Evolutionary conservation across 371 early-diverging fungal genomes (phyloP).

Genomic region (Saksenaea oblongispora): DNA sequence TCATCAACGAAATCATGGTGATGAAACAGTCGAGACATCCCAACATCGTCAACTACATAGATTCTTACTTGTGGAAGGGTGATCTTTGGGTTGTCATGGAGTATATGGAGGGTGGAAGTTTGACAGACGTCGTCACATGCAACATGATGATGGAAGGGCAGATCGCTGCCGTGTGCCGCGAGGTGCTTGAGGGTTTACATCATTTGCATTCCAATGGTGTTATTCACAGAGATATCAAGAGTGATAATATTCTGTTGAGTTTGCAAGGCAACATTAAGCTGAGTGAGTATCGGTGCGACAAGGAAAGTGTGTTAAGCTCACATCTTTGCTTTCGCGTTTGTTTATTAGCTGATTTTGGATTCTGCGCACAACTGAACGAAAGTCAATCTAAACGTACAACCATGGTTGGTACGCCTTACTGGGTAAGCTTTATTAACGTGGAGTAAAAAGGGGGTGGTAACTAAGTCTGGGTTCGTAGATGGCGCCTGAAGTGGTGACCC

Average conservation of each 20-base stretch:
- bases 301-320: not conserved
- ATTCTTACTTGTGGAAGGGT: constrained; percentile 85
- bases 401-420: constrained; percentile 93
- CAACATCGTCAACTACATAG: constrained; percentile 97
- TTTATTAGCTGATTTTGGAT: constrained; percentile 90
- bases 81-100: constrained; percentile 97
- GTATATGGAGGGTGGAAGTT: constrained; percentile 96
- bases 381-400: constrained; percentile 81
- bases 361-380: constrained; percentile 91
- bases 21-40: constrained; percentile 88
- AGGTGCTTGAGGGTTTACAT: constrained; percentile 87
- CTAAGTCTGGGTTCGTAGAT: constrained; percentile 46
- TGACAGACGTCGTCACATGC: constrained; percentile 90
- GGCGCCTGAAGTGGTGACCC: constrained; percentile 95
- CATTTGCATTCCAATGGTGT: constrained; percentile 95
- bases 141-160: constrained; percentile 95
- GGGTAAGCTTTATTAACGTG: constrained; percentile 41
- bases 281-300: constrained; percentile 53
- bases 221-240: constrained; percentile 98
- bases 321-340: not conserved
- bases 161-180: constrained; percentile 90
- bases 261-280: constrained; percentile 91
- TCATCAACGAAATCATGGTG: constrained; percentile 95
- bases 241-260: constrained; percentile 92
- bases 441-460: not conserved